Conservation (phyloP, 2,329 filamentous ascomycete genomes). For the Amphichorda felina region DNA sequence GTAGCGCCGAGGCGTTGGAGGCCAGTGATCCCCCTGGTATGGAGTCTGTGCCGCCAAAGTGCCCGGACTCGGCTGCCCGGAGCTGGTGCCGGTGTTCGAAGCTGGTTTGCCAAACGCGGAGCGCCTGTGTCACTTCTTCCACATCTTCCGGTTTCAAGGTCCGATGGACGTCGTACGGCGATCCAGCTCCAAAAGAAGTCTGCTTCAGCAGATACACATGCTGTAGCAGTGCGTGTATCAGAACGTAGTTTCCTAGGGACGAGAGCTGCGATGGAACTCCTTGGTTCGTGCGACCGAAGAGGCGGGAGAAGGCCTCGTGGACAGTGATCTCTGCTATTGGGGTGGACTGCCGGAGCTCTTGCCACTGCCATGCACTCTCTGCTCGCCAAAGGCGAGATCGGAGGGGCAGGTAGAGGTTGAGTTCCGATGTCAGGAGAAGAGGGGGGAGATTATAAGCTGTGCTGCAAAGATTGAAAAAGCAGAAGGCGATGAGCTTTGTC, state of each 20-base stretch:
- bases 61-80: constrained; percentile 33
- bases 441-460: constrained; percentile 50
- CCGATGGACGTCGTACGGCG: constrained; percentile 36
- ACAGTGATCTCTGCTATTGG: constrained; percentile 39
- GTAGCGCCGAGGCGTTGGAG: constrained; percentile 52
- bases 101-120: constrained; percentile 45
- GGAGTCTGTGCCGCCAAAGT: constrained; percentile 33
- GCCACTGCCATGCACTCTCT: constrained; percentile 47
- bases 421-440: constrained; percentile 43
- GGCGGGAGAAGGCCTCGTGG: constrained; percentile 42
- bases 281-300: constrained; percentile 39
- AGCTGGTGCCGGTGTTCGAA: constrained; percentile 45
- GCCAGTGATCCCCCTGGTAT: constrained; percentile 49
- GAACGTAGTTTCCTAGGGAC: constrained; percentile 55
- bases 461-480: constrained; percentile 51
- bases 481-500: constrained; percentile 49
- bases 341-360: constrained; percentile 40
- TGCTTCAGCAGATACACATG: constrained; percentile 61
- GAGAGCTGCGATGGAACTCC: constrained; percentile 37
- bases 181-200: constrained; percentile 37
- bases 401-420: constrained; percentile 42
- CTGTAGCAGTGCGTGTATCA: constrained; percentile 61
- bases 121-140: constrained; percentile 41
- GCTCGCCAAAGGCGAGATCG: constrained; percentile 45
- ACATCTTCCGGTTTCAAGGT: constrained; percentile 42